Conservation (phyloP, 768 basidiomycete genomes). For the Leccinum truebloodii region DNA sequence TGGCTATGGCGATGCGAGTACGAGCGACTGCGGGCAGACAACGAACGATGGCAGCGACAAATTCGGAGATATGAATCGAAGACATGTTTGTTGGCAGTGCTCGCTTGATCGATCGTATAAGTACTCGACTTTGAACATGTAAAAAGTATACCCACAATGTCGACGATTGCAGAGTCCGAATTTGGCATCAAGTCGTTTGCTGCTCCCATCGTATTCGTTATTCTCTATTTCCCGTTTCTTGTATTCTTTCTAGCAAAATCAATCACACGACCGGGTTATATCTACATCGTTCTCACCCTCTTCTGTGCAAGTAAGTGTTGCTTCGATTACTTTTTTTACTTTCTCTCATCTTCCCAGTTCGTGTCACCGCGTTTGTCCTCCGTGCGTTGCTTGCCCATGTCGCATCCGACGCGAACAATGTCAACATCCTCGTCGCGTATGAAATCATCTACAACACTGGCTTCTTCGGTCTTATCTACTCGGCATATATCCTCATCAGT, state of each 20-base stretch:
- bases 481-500: slow-evolving; percentile 30
- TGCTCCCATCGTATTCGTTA: slow-evolving; percentile 28
- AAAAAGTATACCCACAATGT: neutral
- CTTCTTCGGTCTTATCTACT: slow-evolving; percentile 35
- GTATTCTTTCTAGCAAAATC: slow-evolving; percentile 15
- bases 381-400: slow-evolving; percentile 19
- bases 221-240: slow-evolving; percentile 26
- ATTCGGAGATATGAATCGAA: slow-evolving; percentile 51
- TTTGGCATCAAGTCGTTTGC: slow-evolving; percentile 27
- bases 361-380: slow-evolving; percentile 19
- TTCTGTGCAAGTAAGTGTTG: slow-evolving; percentile 31
- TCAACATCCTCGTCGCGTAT: slow-evolving; percentile 29
- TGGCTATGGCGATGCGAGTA: slow-evolving; percentile 53
- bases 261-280: slow-evolving; percentile 19
- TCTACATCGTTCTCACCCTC: slow-evolving; percentile 22
- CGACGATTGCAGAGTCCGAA: slow-evolving; percentile 4
- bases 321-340: rapidly evolving
- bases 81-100: neutral
- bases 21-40: slow-evolving; percentile 7
- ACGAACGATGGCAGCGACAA: slow-evolving; percentile 42
- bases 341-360: slow-evolving; percentile 9
- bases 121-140: neutral
- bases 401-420: slow-evolving; percentile 21
- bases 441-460: slow-evolving; percentile 36
- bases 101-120: no score